phyloP scores from a whole-genome alignment of 352 stramenopile species.

The Pilasporangium apinafurcum region DNA sequence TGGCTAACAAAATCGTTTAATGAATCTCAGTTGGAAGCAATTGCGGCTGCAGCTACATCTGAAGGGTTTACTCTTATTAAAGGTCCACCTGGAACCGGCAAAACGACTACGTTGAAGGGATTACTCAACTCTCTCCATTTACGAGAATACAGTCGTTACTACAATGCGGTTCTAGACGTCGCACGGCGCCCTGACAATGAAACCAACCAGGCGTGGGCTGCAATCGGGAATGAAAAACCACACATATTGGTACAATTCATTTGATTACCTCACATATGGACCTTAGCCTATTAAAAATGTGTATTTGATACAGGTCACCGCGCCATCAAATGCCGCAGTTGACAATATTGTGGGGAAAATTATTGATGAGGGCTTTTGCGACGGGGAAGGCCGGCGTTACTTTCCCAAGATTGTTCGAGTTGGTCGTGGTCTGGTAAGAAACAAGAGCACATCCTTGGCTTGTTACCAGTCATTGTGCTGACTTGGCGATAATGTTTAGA shows the following conservation, averaged over 20 bases:
- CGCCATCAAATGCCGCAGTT: conserved; percentile 93
- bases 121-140: conserved; percentile 90
- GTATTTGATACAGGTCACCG: conserved; percentile 47
- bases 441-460: conserved; percentile 14
- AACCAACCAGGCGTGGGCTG: conserved; percentile 75
- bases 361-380: conserved; percentile 93
- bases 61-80: conserved; percentile 92
- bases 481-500: conserved; percentile 28
- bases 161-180: conserved; percentile 85
- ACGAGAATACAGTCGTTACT: conserved; percentile 90
- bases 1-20: conserved; percentile 84
- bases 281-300: background rate
- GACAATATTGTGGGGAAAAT: conserved; percentile 97
- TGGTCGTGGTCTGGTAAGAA: conserved; percentile 76
- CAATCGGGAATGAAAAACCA: conserved; percentile 87
- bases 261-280: background rate
- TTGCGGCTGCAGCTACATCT: conserved; percentile 79
- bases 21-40: conserved; percentile 87
- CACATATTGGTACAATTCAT: conserved; percentile 74
- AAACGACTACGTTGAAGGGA: conserved; percentile 90
- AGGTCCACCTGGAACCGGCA: conserved; percentile 84
- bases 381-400: conserved; percentile 90
- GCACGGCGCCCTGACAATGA: conserved; percentile 70
- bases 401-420: conserved; percentile 95
- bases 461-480: background rate